A percentile compares a stretch with the other conserved stretches of the same genome.
These are phyloP conservation scores for Diaporthe velutina DNA, from an alignment of 2,329 filamentous ascomycete genomes.

Conservation along the genomic window DNA sequence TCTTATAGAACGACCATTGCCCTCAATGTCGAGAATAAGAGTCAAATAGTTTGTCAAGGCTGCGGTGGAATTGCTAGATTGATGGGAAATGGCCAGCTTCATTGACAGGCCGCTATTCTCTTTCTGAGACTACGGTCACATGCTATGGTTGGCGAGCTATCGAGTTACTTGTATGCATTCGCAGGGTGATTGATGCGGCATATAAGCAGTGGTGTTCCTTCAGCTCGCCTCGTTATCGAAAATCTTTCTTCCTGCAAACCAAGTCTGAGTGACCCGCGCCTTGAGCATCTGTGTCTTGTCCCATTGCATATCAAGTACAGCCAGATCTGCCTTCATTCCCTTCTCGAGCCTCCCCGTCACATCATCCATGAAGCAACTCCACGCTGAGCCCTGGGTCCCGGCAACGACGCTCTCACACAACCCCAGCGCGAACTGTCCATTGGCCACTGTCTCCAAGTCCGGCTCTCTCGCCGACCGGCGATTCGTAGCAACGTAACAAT, in stretches of 20 bases:
- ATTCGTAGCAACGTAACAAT: slow-evolving; percentile 71
- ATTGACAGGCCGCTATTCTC: background rate
- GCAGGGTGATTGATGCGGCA: background rate
- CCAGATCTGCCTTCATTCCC: slow-evolving; percentile 70
- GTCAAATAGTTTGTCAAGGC: no score
- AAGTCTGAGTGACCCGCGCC: slow-evolving; percentile 64
- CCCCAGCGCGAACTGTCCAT: slow-evolving; percentile 65
- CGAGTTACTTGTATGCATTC: background rate
- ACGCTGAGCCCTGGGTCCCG: slow-evolving; percentile 68
- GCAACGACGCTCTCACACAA: slow-evolving; percentile 66
- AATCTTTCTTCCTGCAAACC: slow-evolving; percentile 62
- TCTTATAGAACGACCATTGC: no score
- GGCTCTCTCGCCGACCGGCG: slow-evolving; percentile 66
- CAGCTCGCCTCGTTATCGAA: slow-evolving; percentile 42
- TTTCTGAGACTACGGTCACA: background rate
- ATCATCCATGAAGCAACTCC: slow-evolving; percentile 69
- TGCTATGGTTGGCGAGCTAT: background rate
- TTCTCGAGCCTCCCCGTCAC: slow-evolving; percentile 64
- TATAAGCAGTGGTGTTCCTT: background rate
- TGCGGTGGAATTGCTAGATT: background rate
- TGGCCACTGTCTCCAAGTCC: slow-evolving; percentile 56
- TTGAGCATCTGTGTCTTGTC: slow-evolving; percentile 59
- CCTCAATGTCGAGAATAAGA: no score
- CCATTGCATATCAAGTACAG: slow-evolving; percentile 65
- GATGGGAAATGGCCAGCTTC: background rate